Base-by-base conservation (phyloP, 225 moss, liverwort and hornwort species). In the Pseudoscleropodium purum region DNA sequence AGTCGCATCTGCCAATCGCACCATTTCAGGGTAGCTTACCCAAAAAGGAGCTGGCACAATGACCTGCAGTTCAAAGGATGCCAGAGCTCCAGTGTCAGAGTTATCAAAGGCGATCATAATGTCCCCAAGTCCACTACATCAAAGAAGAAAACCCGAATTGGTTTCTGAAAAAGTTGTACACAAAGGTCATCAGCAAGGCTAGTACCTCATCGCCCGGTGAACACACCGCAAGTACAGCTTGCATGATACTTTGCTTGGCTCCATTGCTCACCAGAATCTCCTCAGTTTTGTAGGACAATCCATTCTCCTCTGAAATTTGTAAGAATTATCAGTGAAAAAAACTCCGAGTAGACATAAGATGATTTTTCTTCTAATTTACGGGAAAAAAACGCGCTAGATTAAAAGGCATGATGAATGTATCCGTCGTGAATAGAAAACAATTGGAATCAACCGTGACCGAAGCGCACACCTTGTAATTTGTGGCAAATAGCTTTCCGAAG, bases 11-110 rank as follows among this genome's bases (percentile, higher is more conserved):
- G 99, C 94, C 86, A 99, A 91, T 66, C 94, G 93, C 84, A 65
- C 99, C 57, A 99, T 97, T 93, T 99, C 97, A 92, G 99, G 99
- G 90, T 99, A 99, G 92, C 99, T 99, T 64, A 97, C 99, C 96
- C 96, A 99, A 75, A 99, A 99, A 67, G 99, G 99, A 68, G 99
- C 97, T 89, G 99, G 99, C 63, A 99, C 93, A 86, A 99, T 93
- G 81, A 94, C 93, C 99, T 99, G 94, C 68, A 86, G 61, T 84
- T 65, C 84, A 85, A 91, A 68, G 78, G 62, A 92, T 84, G 64
- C 69, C 84, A 89, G 15, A 85, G 43, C 72, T 64, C 86, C 54
- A 87, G 83, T 85, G 79, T 65, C 39, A 45, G 69, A 85, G 68
- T 69, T 77, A 65, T 85, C 65, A 51, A 82, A 86, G 78, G 75